A percentile compares a stretch with the other conserved stretches of the same genome.
phyloP scores from a whole-genome alignment of 441 rosid species.

The Croton setiger region DNA sequence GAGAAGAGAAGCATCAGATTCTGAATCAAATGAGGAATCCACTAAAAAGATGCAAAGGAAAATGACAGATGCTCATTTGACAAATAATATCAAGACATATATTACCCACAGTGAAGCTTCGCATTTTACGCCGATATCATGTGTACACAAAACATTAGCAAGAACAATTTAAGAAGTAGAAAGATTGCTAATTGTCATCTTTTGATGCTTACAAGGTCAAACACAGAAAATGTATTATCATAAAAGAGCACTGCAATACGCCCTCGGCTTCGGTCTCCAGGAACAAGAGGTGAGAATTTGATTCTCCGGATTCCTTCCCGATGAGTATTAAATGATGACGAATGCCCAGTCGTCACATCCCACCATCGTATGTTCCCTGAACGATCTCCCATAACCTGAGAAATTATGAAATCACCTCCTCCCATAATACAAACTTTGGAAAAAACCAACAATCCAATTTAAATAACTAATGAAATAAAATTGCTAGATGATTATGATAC shows the following conservation, averaged over 20 bases:
- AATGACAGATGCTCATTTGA: neutral
- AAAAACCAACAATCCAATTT: constrained; percentile 15
- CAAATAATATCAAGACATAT: neutral
- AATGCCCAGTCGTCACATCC: constrained; percentile 97
- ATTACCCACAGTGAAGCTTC: constrained; percentile 1
- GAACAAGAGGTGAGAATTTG: constrained; percentile 94
- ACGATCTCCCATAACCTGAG: constrained; percentile 99
- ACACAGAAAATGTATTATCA: constrained; percentile 93
- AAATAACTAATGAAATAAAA: constrained; percentile 18
- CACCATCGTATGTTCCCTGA: constrained; percentile 98
- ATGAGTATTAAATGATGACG: constrained; percentile 90
- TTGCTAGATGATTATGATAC: constrained; percentile 31
- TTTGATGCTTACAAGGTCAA: constrained; percentile 76
- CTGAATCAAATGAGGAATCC: constrained; percentile 13
- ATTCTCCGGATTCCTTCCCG: constrained; percentile 94
- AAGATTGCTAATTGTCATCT: constrained; percentile 16
- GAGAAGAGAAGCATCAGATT: constrained; percentile 15
- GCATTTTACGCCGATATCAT: neutral
- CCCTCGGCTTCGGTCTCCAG: constrained; percentile 93
- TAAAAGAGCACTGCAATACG: constrained; percentile 93
- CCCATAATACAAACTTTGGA: constrained; percentile 21
- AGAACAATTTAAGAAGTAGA: constrained; percentile 2
- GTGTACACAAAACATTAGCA: constrained; percentile 8
- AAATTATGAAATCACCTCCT: constrained; percentile 28
- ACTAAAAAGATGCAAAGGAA: constrained; percentile 3